Percentiles rank a stretch among this genome's conserved stretches.
Evolutionary conservation across 257 asterid species (phyloP).

Genomic region (Jasminum sambac): DNA sequence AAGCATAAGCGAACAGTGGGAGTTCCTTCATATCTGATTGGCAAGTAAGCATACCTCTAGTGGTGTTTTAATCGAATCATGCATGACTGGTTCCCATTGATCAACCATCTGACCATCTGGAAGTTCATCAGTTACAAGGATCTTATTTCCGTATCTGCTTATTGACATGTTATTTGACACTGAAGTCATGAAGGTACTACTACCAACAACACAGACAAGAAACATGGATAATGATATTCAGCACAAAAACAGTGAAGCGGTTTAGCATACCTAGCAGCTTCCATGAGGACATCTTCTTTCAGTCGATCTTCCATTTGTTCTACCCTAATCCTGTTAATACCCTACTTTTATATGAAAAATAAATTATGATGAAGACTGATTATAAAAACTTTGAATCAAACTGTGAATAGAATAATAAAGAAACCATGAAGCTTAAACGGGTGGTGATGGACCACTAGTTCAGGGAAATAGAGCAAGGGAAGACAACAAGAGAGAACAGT

Average conservation of each 20-base stretch:
- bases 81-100: constrained; percentile 95
- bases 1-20: constrained; percentile 27
- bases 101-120: constrained; percentile 99
- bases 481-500: constrained; percentile 9
- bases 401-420: constrained; percentile 22
- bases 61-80: constrained; percentile 85
- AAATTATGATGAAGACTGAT: constrained; percentile 36
- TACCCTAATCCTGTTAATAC: constrained; percentile 93
- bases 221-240: constrained; percentile 7
- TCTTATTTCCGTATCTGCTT: constrained; percentile 91
- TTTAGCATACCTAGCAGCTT: constrained; percentile 76
- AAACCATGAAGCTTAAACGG: constrained; percentile 21
- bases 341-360: constrained; percentile 75
- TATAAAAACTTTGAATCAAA: constrained; percentile 13
- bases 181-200: constrained; percentile 22
- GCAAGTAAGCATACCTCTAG: constrained; percentile 60
- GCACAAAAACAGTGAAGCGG: constrained; percentile 17
- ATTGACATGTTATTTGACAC: constrained; percentile 33
- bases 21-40: constrained; percentile 12
- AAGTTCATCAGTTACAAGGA: constrained; percentile 96
- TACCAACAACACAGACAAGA: constrained; percentile 14
- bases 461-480: constrained; percentile 7
- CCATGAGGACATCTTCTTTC: constrained; percentile 84
- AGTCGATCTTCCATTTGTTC: constrained; percentile 99
- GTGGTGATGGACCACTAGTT: constrained; percentile 20